Evolutionary conservation across 371 early-diverging fungal genomes (phyloP).

Genomic region (Entomophthora muscae): DNA sequence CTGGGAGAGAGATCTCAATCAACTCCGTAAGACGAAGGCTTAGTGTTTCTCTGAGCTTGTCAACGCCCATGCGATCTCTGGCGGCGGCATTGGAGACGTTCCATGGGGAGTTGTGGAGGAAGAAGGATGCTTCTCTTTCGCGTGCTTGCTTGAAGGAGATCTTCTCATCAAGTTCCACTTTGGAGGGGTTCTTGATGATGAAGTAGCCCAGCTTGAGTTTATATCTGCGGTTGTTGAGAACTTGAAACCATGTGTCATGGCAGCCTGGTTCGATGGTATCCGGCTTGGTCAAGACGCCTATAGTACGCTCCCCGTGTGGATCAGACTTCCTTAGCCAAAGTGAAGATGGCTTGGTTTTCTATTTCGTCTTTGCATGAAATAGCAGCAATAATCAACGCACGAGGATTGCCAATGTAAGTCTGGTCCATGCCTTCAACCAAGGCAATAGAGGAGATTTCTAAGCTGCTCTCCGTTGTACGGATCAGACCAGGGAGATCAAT

Average conservation of each 20-base stretch:
- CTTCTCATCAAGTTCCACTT: background rate
- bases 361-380: slow-evolving; percentile 31
- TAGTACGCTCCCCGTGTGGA: slow-evolving; percentile 20
- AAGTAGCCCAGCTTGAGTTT: background rate
- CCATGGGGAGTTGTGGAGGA: background rate
- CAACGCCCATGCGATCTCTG: background rate
- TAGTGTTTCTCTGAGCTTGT: background rate
- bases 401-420: slow-evolving; percentile 18
- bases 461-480: slow-evolving; percentile 17
- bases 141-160: background rate
- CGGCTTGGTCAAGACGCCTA: slow-evolving; percentile 31
- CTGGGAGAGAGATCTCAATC: background rate
- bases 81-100: background rate
- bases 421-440: slow-evolving; percentile 21
- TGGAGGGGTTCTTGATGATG: background rate
- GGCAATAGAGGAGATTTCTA: slow-evolving; percentile 17
- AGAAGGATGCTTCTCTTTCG: background rate
- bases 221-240: slow-evolving; percentile 10
- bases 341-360: slow-evolving; percentile 24
- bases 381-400: slow-evolving; percentile 25
- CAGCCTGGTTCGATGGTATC: slow-evolving; percentile 26
- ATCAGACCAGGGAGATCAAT: slow-evolving; percentile 33
- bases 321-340: slow-evolving; percentile 22
- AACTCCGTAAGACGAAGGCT: background rate
- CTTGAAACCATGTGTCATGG: slow-evolving; percentile 19